phyloP scores from a whole-genome alignment of 371 early-diverging fungal genomes.

The Mortierella polycephala region DNA sequence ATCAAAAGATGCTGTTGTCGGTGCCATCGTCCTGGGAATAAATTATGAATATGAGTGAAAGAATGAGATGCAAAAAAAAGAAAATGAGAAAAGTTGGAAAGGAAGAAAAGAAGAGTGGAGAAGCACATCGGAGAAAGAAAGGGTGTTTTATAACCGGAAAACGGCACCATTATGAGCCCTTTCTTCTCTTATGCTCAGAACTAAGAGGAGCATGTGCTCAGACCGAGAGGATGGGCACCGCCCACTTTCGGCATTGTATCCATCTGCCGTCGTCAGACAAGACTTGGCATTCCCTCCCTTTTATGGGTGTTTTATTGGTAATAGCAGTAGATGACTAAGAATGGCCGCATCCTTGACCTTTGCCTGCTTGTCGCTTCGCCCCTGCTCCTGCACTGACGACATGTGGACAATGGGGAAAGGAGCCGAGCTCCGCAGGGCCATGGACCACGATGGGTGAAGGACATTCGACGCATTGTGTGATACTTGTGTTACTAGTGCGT shows the following conservation, averaged over 20 bases:
- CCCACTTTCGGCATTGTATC: not conserved
- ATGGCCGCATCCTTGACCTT: not conserved
- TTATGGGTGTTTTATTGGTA: constrained; percentile 27
- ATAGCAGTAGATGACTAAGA: constrained; percentile 8
- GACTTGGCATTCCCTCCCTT: not conserved
- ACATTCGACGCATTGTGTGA: not conserved
- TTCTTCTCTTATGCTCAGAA: not conserved
- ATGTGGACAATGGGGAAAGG: not conserved
- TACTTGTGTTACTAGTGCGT: not conserved
- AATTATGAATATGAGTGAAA: constrained; percentile 1
- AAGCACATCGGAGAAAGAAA: not conserved
- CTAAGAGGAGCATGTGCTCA: not conserved
- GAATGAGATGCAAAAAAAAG: not conserved
- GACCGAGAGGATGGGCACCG: not conserved
- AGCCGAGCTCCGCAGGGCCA: not conserved
- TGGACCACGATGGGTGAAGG: not conserved
- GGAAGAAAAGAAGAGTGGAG: not conserved
- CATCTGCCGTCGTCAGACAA: not conserved
- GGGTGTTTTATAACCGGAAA: too few relatives aligned
- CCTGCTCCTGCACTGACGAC: too few relatives aligned
- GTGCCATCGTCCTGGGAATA: constrained; percentile 13
- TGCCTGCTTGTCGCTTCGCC: too few relatives aligned
- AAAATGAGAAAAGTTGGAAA: not conserved
- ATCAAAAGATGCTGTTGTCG: constrained; percentile 42
- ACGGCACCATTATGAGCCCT: not conserved